phyloP scores from a whole-genome alignment of 1,139 yeast species.

The Trichomonascaceae sp. region DNA sequence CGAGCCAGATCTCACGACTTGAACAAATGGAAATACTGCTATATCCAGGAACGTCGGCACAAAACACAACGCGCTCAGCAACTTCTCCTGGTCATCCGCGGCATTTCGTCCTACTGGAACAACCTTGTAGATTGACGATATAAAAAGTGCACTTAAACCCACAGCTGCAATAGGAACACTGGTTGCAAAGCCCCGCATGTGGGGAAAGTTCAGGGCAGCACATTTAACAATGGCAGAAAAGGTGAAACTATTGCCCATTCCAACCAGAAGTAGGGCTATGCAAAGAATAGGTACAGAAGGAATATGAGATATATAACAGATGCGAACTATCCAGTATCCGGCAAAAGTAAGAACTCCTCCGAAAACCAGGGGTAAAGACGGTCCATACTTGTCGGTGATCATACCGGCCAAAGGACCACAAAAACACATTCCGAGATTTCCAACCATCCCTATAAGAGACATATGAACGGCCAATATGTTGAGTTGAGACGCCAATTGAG shows the following conservation, averaged over 20 bases:
- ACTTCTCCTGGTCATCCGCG: slow-evolving; percentile 11
- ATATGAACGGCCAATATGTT: slow-evolving; percentile 50
- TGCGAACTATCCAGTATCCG: slow-evolving; percentile 30
- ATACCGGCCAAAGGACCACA: slow-evolving; percentile 58
- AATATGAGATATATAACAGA: slow-evolving; percentile 20
- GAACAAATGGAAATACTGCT: slow-evolving; percentile 23
- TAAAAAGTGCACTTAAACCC: slow-evolving; percentile 37
- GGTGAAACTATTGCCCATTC: slow-evolving; percentile 35
- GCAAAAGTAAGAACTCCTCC: slow-evolving; percentile 27
- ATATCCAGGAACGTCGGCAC: slow-evolving; percentile 29
- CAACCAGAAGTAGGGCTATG: slow-evolving; percentile 30
- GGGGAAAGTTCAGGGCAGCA: slow-evolving; percentile 38
- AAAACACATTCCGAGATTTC: slow-evolving; percentile 53
- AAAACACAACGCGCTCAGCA: slow-evolving; percentile 30
- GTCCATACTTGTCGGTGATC: slow-evolving; percentile 51
- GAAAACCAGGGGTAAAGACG: slow-evolving; percentile 24
- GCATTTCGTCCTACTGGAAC: slow-evolving; percentile 12
- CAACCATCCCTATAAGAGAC: slow-evolving; percentile 51
- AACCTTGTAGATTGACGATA: slow-evolving; percentile 25
- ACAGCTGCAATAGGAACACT: slow-evolving; percentile 40
- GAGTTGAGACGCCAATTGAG: slow-evolving; percentile 52
- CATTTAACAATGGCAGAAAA: slow-evolving; percentile 38
- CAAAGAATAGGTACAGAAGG: slow-evolving; percentile 25
- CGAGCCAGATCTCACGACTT: slow-evolving; percentile 8
- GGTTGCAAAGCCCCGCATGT: slow-evolving; percentile 35